phyloP scores from a whole-genome alignment of 495 filamentous ascomycete genomes.

The Xylaria venustula region DNA sequence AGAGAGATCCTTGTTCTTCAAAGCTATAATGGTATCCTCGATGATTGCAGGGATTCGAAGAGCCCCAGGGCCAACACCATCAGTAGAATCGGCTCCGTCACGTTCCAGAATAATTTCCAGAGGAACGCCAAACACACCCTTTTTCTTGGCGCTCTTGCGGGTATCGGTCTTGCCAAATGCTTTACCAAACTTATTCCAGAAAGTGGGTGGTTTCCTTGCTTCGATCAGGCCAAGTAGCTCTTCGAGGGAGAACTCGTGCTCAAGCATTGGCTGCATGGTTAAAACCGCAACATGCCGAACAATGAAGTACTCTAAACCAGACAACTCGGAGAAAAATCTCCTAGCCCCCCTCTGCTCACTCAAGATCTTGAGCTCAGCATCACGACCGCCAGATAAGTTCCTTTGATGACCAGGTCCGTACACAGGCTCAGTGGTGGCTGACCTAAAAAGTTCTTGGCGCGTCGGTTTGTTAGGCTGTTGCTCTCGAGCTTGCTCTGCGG shows the following conservation, averaged over 20 bases:
- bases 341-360: constrained; percentile 59
- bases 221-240: constrained; percentile 95
- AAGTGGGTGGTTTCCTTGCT: constrained; percentile 78
- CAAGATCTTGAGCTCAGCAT: constrained; percentile 42
- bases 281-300: constrained; percentile 92
- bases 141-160: constrained; percentile 80
- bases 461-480: constrained; percentile 79
- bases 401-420: constrained; percentile 76
- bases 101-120: constrained; percentile 85
- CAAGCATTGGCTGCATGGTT: constrained; percentile 90
- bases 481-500: constrained; percentile 90
- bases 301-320: constrained; percentile 95
- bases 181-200: constrained; percentile 97
- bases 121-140: constrained; percentile 86
- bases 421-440: constrained; percentile 60
- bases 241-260: constrained; percentile 86
- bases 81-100: constrained; percentile 91
- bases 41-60: constrained; percentile 85
- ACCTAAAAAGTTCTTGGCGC: constrained; percentile 70
- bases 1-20: constrained; percentile 98
- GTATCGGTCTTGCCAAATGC: constrained; percentile 80
- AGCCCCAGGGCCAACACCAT: constrained; percentile 89
- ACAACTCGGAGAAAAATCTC: constrained; percentile 93
- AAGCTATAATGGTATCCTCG: constrained; percentile 86
- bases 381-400: constrained; percentile 66